A percentile compares a stretch with the other conserved stretches of the same genome.
These are phyloP conservation scores for Aschersonia sp. DNA, from an alignment of 2,329 filamentous ascomycete genomes.

Conservation along the genomic window DNA sequence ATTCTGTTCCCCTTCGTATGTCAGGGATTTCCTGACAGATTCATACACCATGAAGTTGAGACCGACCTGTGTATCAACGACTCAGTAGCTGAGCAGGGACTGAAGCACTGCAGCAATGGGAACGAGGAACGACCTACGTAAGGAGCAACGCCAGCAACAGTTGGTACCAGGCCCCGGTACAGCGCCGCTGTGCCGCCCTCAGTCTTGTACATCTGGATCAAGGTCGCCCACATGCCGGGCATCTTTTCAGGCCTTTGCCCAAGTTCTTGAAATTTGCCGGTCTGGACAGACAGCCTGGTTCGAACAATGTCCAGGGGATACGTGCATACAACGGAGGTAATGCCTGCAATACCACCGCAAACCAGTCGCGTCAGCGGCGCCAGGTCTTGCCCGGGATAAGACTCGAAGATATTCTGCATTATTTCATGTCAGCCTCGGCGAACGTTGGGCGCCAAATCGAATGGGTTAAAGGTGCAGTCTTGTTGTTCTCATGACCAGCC, in stretches of 20 bases:
- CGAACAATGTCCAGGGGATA: constrained; percentile 97
- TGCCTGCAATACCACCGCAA: constrained; percentile 85
- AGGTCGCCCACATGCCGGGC: constrained; percentile 83
- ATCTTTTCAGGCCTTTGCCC: constrained; percentile 50
- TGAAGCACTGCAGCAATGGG: not conserved
- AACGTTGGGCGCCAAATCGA: not conserved
- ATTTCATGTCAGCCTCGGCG: not conserved
- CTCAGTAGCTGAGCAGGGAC: constrained; percentile 1
- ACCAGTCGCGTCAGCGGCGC: constrained; percentile 60
- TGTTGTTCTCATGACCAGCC: not conserved
- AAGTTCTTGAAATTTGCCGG: constrained; percentile 80
- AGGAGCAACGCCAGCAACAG: constrained; percentile 86
- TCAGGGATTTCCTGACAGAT: constrained; percentile 68
- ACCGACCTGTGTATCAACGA: constrained; percentile 49
- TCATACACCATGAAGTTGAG: constrained; percentile 99
- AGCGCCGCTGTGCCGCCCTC: constrained; percentile 76
- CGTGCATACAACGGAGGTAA: constrained; percentile 89
- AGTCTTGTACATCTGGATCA: constrained; percentile 73
- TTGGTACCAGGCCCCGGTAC: constrained; percentile 91
- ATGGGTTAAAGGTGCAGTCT: not conserved
- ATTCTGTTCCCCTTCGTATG: constrained; percentile 74
- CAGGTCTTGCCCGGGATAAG: constrained; percentile 58
- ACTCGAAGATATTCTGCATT: constrained; percentile 58
- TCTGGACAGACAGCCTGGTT: constrained; percentile 90
- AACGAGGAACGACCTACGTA: constrained; percentile 43